Percentiles rank a stretch among this genome's conserved stretches.
These are phyloP conservation scores for Hemerocallis citrina DNA, from an alignment of 106 monocot species.

Conservation along the genomic window DNA sequence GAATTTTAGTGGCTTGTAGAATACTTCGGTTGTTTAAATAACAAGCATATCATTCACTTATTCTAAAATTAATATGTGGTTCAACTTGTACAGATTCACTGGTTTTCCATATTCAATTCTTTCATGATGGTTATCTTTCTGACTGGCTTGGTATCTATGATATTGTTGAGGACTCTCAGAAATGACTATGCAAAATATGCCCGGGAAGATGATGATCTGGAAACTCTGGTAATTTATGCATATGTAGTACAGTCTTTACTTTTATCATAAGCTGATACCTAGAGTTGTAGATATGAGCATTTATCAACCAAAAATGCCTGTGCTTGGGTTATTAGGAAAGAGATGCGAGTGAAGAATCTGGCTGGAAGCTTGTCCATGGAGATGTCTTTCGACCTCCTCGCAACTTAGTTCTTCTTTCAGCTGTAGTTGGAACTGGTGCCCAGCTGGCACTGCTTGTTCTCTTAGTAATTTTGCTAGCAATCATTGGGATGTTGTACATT, in stretches of 20 bases:
- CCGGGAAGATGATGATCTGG: slow-evolving; percentile 90
- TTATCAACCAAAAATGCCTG: too few species aligned
- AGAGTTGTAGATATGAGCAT: too few species aligned
- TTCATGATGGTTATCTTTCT: slow-evolving; percentile 99
- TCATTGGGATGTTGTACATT: slow-evolving; percentile 77
- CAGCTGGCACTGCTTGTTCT: slow-evolving; percentile 81
- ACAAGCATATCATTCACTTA: neutral
- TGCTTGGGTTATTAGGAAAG: slow-evolving; percentile 2
- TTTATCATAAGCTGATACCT: too few species aligned
- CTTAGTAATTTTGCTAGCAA: slow-evolving; percentile 78
- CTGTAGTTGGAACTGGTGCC: slow-evolving; percentile 78
- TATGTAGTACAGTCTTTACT: too few species aligned
- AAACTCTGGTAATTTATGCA: slow-evolving; percentile 51
- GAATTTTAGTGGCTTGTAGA: neutral
- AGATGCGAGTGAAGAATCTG: slow-evolving; percentile 79
- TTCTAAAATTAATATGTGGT: too few species aligned
- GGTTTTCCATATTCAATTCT: slow-evolving; percentile 97
- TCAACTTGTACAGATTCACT: slow-evolving; percentile 64
- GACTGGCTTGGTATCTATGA: slow-evolving; percentile 92
- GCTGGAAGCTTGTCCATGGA: slow-evolving; percentile 95
- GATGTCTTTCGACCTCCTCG: slow-evolving; percentile 77
- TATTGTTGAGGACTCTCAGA: slow-evolving; percentile 86
- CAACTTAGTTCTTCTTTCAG: slow-evolving; percentile 72
- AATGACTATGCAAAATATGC: slow-evolving; percentile 98
- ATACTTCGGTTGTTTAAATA: neutral